A percentile compares a stretch with the other conserved stretches of the same genome.
Conservation (phyloP, 139 green algal species). For the Zygnema circumcarinatum region DNA sequence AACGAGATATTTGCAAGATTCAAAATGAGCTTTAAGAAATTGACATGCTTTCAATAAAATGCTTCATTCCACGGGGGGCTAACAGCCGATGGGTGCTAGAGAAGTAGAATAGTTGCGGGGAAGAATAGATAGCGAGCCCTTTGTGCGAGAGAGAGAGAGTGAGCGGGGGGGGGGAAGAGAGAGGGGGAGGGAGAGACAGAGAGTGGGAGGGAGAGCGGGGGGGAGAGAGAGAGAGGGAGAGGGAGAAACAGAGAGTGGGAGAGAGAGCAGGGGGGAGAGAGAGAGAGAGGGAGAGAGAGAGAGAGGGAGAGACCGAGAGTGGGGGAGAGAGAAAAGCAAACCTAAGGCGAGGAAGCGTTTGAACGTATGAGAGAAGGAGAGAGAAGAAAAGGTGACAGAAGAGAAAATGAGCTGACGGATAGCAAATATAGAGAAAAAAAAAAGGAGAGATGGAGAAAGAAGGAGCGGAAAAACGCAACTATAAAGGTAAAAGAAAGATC, state of each 20-base stretch:
- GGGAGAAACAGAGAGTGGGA: background rate
- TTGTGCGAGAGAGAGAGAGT: no score
- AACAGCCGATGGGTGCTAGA: no score
- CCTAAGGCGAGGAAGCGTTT: background rate
- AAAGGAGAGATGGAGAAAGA: background rate
- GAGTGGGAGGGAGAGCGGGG: background rate
- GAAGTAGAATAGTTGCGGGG: no score
- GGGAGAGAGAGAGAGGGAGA: background rate
- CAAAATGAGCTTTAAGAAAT: no score
- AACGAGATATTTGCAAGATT: no score
- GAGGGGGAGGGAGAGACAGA: background rate
- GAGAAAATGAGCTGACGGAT: background rate
- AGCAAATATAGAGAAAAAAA: background rate
- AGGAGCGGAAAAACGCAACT: background rate
- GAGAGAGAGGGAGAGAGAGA: background rate
- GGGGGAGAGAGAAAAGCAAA: background rate
- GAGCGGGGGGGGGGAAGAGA: background rate
- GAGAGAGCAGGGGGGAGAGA: background rate
- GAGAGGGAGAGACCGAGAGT: background rate
- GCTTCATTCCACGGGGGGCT: no score
- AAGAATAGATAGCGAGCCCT: no score
- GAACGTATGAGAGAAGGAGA: background rate
- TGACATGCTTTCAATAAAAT: no score
- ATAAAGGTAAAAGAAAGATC: no score
- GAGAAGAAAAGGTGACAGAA: background rate